These are phyloP conservation scores for Penicillium alfredii DNA, from an alignment of 495 filamentous ascomycete genomes.

Conservation along the genomic window DNA sequence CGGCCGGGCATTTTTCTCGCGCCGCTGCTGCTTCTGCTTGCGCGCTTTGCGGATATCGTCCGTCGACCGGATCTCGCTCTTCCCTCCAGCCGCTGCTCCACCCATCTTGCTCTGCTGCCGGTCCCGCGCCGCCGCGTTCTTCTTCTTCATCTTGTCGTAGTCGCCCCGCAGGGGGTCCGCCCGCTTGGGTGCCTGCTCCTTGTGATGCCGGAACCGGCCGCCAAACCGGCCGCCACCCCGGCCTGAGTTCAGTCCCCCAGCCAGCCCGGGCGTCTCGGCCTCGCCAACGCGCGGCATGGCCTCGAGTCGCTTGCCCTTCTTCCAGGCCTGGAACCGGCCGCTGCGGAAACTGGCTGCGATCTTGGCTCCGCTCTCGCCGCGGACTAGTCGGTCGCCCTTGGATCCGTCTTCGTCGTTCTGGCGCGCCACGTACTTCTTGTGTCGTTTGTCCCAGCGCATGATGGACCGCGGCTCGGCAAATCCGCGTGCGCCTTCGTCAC, in stretches of 20 bases:
- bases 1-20: slow-evolving; percentile 88
- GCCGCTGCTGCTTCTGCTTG: slow-evolving; percentile 65
- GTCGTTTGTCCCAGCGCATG: slow-evolving; percentile 95
- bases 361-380: slow-evolving; percentile 90
- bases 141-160: slow-evolving; percentile 85
- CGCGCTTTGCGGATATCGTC: slow-evolving; percentile 82
- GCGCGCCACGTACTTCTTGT: slow-evolving; percentile 85
- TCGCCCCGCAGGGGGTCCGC: slow-evolving; percentile 87
- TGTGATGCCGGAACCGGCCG: slow-evolving; percentile 64
- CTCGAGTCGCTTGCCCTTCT: slow-evolving; percentile 72
- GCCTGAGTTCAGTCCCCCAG: slow-evolving; percentile 23
- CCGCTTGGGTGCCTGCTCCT: slow-evolving; percentile 80
- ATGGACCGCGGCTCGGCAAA: slow-evolving; percentile 69
- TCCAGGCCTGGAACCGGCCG: slow-evolving; percentile 90
- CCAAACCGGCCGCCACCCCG: slow-evolving; percentile 33
- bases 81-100: slow-evolving; percentile 57
- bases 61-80: slow-evolving; percentile 70
- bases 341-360: slow-evolving; percentile 89
- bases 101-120: slow-evolving; percentile 35
- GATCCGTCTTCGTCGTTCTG: slow-evolving; percentile 93
- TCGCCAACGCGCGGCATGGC: slow-evolving; percentile 77
- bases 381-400: slow-evolving; percentile 74
- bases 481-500: slow-evolving; percentile 71
- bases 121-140: slow-evolving; percentile 78
- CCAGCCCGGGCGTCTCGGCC: slow-evolving; percentile 50